These are phyloP conservation scores for Trifolium fragiferum DNA, from an alignment of 306 rosid species.

Conservation along the genomic window DNA sequence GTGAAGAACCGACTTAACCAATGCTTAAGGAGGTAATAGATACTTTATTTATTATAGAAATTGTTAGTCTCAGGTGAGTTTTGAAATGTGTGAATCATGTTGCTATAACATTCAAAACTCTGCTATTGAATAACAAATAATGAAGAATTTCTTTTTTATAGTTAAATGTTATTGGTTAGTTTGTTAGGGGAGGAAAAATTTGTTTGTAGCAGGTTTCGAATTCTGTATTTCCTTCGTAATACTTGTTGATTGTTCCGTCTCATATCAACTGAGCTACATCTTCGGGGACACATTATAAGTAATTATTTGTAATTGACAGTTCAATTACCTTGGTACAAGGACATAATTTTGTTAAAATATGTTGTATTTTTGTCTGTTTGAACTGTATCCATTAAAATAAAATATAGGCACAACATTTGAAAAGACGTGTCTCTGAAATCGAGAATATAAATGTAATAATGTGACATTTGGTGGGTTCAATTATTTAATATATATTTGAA, in stretches of 20 bases:
- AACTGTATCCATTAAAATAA: too few species aligned
- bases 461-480: too few species aligned
- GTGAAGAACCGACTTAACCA: background rate
- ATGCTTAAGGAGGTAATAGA: background rate
- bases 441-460: too few species aligned
- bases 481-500: too few species aligned
- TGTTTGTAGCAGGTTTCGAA: background rate
- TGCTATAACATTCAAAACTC: background rate
- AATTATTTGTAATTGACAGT: background rate
- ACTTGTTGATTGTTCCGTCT: background rate
- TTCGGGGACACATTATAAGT: background rate
- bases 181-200: background rate
- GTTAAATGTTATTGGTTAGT: background rate
- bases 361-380: background rate
- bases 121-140: background rate
- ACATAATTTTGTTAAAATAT: background rate
- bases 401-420: background rate
- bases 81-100: conserved; percentile 3
- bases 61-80: background rate
- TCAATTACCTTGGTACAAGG: background rate
- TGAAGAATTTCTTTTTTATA: background rate
- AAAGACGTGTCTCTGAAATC: background rate
- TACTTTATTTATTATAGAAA: background rate
- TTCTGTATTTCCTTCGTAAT: background rate
- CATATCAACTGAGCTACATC: background rate